Evolutionary conservation across 192 early-diverging fungal species (phyloP), one percentile per base, ranked within the genome.

Genomic region (Chytriomyces sp.): DNA sequence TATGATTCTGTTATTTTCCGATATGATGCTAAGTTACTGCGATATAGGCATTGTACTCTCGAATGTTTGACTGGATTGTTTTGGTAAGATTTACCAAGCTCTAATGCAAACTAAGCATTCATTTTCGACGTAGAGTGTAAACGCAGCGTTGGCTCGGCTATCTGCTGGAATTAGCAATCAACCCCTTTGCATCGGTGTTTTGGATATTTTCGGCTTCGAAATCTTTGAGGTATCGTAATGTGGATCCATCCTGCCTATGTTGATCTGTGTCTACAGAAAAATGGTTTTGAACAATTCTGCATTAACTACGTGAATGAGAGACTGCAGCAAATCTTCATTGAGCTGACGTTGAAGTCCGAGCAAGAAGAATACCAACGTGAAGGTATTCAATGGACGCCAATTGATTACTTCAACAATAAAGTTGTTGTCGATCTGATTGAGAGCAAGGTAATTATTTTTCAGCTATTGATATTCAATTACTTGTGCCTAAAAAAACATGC

Each of bases 151-250:
- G 78, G 78, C 80, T 12, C 79, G 25, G 5, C 62, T 84, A 3
- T 76, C 80, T 0, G 38, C 38, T 61, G 59, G 59, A 36, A 78
- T 77, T 81, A 89, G 72, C 78, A 85, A 33, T 81, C 88, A 59
- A 75, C 79, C 74, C 12, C 70, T 88, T 4, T 81, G 76, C 26
- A 86, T 98, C 44, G 97, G 97, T 68, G 96, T 99, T 44, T 78
- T 99, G 66, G 96, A 99, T 82, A 99, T 99, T 76, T 99, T 98
- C 70, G 98, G 98, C 31, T 99, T 99, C 69, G 96, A 99, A 86
- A 75, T 85, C 53, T 41, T 39, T 53, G 71, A 41, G 12, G 70
- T 72, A 25, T 31, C 14, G 55, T 38, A 0, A 3, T 19, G 22
- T 71, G 59, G 30, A 30, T 56, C 12, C 59, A 4, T 2, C 5